These are phyloP conservation scores for Phytopythium ostracodes DNA, from an alignment of 352 stramenopile genomes.

Conservation along the genomic window DNA sequence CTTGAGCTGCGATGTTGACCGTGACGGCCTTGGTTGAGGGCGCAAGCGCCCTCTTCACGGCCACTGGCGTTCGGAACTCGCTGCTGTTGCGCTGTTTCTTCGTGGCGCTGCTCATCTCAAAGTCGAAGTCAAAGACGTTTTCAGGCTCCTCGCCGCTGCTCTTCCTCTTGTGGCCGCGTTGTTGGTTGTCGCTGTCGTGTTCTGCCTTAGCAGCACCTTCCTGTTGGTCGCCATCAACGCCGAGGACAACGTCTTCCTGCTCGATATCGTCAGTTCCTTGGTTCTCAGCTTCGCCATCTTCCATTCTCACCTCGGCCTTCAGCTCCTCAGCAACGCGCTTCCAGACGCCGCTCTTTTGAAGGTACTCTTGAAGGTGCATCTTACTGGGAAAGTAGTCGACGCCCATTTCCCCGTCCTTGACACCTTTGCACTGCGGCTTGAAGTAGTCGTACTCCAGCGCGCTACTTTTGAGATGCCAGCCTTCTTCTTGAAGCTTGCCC, in stretches of 20 bases:
- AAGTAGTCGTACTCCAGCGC: conserved; percentile 70
- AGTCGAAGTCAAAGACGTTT: conserved; percentile 5
- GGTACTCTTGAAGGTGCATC: conserved; percentile 36
- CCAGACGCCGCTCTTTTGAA: conserved; percentile 46
- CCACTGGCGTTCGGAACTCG: conserved; percentile 20
- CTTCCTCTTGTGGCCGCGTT: conserved; percentile 17
- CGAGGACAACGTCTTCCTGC: not conserved
- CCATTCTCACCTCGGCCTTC: not conserved
- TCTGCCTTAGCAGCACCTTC: too few species aligned
- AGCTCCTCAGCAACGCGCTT: conserved; percentile 2
- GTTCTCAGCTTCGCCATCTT: not conserved
- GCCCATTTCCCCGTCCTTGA: conserved; percentile 24
- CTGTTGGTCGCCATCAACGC: too few species aligned
- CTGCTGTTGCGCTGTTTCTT: conserved; percentile 24
- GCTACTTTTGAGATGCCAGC: conserved; percentile 43
- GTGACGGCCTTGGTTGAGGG: not conserved
- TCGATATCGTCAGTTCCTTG: too few species aligned
- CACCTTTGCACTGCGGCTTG: conserved; percentile 39
- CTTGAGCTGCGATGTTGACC: not conserved
- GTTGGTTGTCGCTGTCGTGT: not conserved
- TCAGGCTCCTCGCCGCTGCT: conserved; percentile 9
- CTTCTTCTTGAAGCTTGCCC: conserved; percentile 35
- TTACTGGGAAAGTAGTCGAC: conserved; percentile 55
- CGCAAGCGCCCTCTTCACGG: conserved; percentile 6
- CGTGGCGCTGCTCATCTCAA: conserved; percentile 3